Evolutionary conservation across 202 grass and related monocot genomes (phyloP).

Genomic region (Zizania palustris): DNA sequence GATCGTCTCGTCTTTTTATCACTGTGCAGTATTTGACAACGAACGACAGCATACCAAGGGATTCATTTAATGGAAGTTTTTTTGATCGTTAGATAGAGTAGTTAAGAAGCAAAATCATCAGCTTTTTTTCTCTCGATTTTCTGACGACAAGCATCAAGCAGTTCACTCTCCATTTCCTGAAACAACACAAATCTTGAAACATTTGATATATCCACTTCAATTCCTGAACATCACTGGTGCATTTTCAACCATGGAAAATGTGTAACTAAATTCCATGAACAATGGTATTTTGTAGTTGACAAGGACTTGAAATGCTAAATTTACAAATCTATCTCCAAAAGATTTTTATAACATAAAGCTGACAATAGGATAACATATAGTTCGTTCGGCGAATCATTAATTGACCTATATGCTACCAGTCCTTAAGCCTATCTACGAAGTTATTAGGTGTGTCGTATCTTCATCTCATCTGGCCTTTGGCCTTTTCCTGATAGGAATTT

Average conservation of each 20-base stretch:
- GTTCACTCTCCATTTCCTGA: no score
- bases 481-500: constrained; percentile 26
- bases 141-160: no score
- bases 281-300: not conserved
- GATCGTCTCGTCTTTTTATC: not conserved
- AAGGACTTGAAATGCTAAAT: constrained; percentile 3
- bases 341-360: constrained; percentile 13
- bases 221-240: not conserved
- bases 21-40: not conserved
- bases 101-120: no score
- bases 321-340: constrained; percentile 17
- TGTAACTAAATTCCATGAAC: not conserved
- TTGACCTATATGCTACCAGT: not conserved
- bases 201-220: constrained; percentile 7
- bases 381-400: constrained; percentile 23
- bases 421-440: constrained; percentile 5
- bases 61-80: constrained; percentile 1
- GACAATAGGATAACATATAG: constrained; percentile 25
- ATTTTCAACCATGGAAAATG: not conserved
- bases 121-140: no score
- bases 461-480: constrained; percentile 2
- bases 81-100: not conserved
- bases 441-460: constrained; percentile 18
- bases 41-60: not conserved
- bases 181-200: not conserved